Evolutionary conservation across 2,329 filamentous ascomycete species (phyloP), one percentile per base, ranked within the genome.

Genomic region (Chrysoporthe deuterocubensis): DNA sequence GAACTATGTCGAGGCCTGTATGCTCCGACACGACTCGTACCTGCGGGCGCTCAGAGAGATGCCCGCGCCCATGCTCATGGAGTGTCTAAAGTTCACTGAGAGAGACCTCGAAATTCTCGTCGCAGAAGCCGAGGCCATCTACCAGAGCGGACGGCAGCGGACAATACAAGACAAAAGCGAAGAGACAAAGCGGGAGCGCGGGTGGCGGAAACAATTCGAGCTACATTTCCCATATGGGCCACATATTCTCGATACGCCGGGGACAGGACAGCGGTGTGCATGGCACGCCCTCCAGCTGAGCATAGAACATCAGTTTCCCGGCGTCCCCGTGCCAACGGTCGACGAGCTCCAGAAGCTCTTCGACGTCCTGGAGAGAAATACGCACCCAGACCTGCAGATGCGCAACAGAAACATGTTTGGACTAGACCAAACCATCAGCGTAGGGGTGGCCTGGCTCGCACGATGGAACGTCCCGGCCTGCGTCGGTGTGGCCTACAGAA

Each of bases 1-100:
- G 34, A 37, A n/a, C 5, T 57, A 57, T 32, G 7, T 57, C 54
- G 54, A 57, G 54, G 54, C 54, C 34, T 57, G 54, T 14, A 57
- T 8, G 34, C 7, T 57, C 13, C 32, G 34, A 14, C 54, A 18
- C 16, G 34, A n/a, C 4, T n/a, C 7, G 32, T 21, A 57, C 18
- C 16, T 57, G 4, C 14, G 34, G 3, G 54, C 54, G 16, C 54
- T 57, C 34, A 40, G 34, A 32, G 54, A 57, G 54, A 57, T 57
- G 54, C 54, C 54, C 2, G 6, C 54, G 1, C 3, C 34, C 54
- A 40, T 37, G 7, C 54, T 57, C 54, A 16, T 57, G 34, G 7
- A 6, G 14, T 18, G 18, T 34, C 32, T 57, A 7, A 18, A 16
- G 2, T 40, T 40, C 16, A 32, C 40, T 7, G 54, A 57, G 34